Evolutionary conservation across 2,329 filamentous ascomycete species (phyloP).

Genomic region (Colletotrichum caudatum): DNA sequence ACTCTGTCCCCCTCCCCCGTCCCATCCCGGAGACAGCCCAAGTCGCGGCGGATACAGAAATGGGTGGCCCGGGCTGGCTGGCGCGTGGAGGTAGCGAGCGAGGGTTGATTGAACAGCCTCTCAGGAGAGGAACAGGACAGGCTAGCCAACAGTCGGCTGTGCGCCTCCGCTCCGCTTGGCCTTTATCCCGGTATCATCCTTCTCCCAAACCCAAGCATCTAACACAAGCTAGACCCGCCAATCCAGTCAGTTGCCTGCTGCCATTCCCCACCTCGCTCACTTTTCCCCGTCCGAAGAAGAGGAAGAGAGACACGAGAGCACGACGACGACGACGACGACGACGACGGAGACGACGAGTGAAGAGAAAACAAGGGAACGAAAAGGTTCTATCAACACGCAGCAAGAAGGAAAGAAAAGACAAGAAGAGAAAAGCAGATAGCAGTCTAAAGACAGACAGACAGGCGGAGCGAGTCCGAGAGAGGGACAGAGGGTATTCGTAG

Average conservation of each 20-base stretch:
- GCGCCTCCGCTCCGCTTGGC: constrained; percentile 41
- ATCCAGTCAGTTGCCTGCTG: constrained; percentile 25
- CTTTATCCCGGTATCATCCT: constrained; percentile 43
- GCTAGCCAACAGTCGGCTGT: constrained; percentile 42
- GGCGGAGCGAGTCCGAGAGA: background rate
- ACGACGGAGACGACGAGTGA: background rate
- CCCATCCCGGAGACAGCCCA: constrained; percentile 31
- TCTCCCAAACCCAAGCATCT: constrained; percentile 40
- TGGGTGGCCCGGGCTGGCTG: constrained; percentile 38
- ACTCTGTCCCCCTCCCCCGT: constrained; percentile 31
- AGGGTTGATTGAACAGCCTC: constrained; percentile 34
- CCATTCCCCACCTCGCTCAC: constrained; percentile 30
- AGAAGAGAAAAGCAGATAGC: background rate
- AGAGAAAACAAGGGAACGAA: background rate
- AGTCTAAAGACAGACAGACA: background rate
- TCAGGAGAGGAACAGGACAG: constrained; percentile 34
- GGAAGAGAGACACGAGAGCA: background rate
- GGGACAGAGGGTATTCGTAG: background rate
- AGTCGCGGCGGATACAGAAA: constrained; percentile 36
- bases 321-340: background rate
- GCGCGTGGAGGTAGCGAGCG: constrained; percentile 36
- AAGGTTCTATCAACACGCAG: background rate
- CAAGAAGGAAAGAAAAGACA: background rate
- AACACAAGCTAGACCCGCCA: constrained; percentile 42
- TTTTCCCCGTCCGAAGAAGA: constrained; percentile 20